phyloP scores from a whole-genome alignment of 2,329 filamentous ascomycete species.

The Aspergillus costaricaensis region DNA sequence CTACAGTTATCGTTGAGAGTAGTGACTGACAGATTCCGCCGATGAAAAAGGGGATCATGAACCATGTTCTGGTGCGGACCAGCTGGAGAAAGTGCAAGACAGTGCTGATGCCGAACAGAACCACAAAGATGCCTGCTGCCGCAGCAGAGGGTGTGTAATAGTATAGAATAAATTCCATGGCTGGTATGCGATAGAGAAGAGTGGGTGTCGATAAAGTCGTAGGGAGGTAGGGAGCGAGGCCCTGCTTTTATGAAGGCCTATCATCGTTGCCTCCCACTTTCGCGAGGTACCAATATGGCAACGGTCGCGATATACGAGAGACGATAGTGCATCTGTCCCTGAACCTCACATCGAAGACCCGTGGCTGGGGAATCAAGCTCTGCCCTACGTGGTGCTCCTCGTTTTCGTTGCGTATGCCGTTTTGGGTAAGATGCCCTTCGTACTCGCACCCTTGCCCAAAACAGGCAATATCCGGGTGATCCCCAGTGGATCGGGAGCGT shows the following conservation, averaged over 20 bases:
- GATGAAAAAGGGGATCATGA: slow-evolving; percentile 33
- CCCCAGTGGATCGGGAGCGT: not conserved
- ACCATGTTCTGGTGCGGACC: slow-evolving; percentile 29
- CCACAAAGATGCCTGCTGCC: slow-evolving; percentile 27
- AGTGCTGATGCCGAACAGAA: slow-evolving; percentile 26
- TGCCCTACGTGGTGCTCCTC: not conserved
- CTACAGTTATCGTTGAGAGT: no score
- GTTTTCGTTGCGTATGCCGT: slow-evolving; percentile 5
- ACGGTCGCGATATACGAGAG: slow-evolving; percentile 1
- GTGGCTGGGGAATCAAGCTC: not conserved
- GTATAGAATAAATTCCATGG: slow-evolving; percentile 24
- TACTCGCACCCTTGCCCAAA: slow-evolving; percentile 1
- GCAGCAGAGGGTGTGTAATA: slow-evolving; percentile 28
- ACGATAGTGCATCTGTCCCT: not conserved
- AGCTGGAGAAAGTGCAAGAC: slow-evolving; percentile 29
- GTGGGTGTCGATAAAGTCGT: not conserved
- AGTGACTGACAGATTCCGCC: slow-evolving; percentile 38
- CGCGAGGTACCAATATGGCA: not conserved
- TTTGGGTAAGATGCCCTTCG: not conserved
- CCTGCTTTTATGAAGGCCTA: not conserved
- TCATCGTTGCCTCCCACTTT: not conserved
- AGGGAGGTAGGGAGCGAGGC: not conserved
- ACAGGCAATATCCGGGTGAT: not conserved
- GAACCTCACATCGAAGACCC: not conserved
- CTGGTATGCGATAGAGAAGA: not conserved